Base-by-base conservation (phyloP, 768 basidiomycete genomes). In the Sistotremastrum suecicum region DNA sequence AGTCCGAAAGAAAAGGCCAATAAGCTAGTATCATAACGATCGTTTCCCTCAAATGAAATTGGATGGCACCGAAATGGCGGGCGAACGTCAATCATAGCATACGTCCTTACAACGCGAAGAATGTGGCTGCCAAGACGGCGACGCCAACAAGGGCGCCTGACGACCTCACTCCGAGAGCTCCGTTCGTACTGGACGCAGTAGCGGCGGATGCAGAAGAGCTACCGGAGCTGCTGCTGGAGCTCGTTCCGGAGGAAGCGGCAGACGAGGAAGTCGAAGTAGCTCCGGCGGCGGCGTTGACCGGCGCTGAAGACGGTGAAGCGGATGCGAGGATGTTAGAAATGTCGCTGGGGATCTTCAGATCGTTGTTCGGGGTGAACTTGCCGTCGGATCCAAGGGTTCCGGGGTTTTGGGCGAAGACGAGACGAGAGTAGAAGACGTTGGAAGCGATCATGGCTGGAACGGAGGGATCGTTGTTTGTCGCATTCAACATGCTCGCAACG, bases 321-420 rank as follows among this genome's bases (percentile, higher is more conserved):
- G 53, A 53, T 39, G 70, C 62, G 43, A 74, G 61, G 48, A 68
- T 69, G 30, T 58, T 57, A 49, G 65, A 61, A 51, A 82, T 63
- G 56, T 83, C 80, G 46, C 66, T 59, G 50, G 82, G 82, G 49
- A 81, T 59, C 70, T 71, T 70, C 48, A 80, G 53, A 61, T 78
- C 66, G 56, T 80, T 57, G 5, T 59, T 57, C 20, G 20, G 20
- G 20, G 20, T 20, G 20, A 20, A 20, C 20, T 20, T 20, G 48
- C 78, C 78, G 56, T 74, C 68, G 3, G 58, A 57, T 42, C 66
- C 58, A 51, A 83, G 48, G 37, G 68, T 57, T 43, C 80, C 76
- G 7, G 69, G 61, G 67, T 75, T 75, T 46, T 58, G 58, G n/a
- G 64, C 72, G 47, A 70, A 51, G 60, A 69, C 58, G 8, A 61